Evolutionary conservation across 176 grass and related monocot genomes (phyloP).

Genomic region (Oryza glumipatula): DNA sequence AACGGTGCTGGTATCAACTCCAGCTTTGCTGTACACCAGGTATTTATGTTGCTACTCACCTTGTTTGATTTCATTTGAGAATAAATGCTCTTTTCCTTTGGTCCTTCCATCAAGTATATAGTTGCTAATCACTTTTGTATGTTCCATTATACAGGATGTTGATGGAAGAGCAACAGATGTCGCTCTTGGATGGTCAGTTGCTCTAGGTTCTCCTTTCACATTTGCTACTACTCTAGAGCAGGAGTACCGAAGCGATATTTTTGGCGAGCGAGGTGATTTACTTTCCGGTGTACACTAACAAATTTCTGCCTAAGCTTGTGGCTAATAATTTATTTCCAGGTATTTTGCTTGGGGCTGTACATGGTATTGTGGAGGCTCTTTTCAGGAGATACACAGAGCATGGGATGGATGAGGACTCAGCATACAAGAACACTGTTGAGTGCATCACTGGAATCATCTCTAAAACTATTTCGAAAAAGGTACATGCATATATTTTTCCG

Average conservation of each 20-base stretch:
- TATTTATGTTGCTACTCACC: conserved; percentile 35
- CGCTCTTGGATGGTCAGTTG: conserved; percentile 89
- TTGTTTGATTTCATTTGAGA: not conserved
- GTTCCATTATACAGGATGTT: conserved; percentile 60
- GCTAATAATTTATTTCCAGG: conserved; percentile 42
- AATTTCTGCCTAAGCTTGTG: not conserved
- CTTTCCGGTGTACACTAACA: not conserved
- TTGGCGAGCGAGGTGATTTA: conserved; percentile 52
- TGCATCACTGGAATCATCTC: conserved; percentile 83
- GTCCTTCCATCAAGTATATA: conserved; percentile 1
- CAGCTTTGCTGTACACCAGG: conserved; percentile 95
- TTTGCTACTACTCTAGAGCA: conserved; percentile 81
- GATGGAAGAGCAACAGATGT: conserved; percentile 81
- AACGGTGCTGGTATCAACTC: conserved; percentile 93
- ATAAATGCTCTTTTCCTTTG: not conserved
- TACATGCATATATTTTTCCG: conserved; percentile 6
- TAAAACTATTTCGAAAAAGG: conserved; percentile 77
- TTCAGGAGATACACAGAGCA: conserved; percentile 83
- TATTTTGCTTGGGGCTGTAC: conserved; percentile 81
- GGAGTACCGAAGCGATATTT: conserved; percentile 83
- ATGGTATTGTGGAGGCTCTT: conserved; percentile 76
- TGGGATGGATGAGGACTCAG: conserved; percentile 69
- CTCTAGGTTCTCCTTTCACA: conserved; percentile 86
- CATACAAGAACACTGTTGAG: conserved; percentile 80
- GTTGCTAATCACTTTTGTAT: not conserved